phyloP scores from a whole-genome alignment of 345 rosid genomes.

The Syzygium oleosum region DNA sequence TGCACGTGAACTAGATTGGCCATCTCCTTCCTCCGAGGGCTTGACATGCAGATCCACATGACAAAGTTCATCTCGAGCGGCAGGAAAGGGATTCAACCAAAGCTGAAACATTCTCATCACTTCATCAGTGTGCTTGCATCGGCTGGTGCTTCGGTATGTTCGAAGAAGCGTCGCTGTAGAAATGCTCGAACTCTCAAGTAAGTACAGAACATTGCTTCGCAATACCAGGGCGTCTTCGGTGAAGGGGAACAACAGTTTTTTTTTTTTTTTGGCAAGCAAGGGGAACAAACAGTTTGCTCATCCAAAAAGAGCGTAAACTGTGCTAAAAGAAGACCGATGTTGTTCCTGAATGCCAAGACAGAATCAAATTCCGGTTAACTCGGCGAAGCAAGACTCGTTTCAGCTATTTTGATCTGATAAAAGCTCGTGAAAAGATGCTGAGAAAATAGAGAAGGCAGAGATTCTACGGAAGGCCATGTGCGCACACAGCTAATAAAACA shows the following conservation, averaged over 20 bases:
- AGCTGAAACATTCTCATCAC: neutral
- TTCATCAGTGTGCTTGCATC: neutral
- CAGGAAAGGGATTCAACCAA: neutral
- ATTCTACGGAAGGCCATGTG: neutral
- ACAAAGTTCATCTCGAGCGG: neutral
- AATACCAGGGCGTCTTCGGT: neutral
- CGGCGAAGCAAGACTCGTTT: neutral
- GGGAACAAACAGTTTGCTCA: neutral
- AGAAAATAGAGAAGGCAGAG: neutral
- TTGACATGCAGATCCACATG: neutral
- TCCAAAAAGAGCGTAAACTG: neutral
- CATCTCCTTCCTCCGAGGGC: neutral
- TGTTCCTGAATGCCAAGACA: neutral
- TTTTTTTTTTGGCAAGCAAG: too few relatives aligned
- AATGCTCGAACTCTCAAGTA: neutral
- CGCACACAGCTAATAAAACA: neutral
- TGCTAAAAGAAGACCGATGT: neutral
- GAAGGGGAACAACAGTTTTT: neutral
- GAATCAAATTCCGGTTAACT: neutral
- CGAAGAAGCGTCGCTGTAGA: neutral
- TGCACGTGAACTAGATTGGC: neutral
- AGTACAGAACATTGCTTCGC: neutral
- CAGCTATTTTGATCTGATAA: neutral
- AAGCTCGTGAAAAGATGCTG: too few relatives aligned
- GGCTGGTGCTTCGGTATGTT: neutral